phyloP scores from a whole-genome alignment of 2,329 filamentous ascomycete species.

The Macrophomina pseudophaseolina region DNA sequence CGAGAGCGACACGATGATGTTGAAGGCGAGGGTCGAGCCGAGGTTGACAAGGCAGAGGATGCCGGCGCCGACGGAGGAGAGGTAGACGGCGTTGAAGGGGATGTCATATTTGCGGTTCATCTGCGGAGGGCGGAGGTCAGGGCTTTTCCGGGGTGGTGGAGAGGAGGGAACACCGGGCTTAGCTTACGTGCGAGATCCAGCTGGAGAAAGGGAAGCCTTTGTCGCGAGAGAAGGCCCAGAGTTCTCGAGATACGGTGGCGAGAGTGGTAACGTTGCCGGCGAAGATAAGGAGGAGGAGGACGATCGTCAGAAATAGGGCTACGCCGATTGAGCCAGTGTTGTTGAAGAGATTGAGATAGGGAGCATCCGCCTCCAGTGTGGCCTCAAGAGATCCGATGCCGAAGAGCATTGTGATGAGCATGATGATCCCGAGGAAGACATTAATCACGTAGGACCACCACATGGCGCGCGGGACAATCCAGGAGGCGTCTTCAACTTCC shows the following conservation, averaged over 20 bases:
- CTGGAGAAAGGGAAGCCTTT: slow-evolving; percentile 28
- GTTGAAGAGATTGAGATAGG: slow-evolving; percentile 29
- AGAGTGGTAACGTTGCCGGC: slow-evolving; percentile 29
- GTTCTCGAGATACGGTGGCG: slow-evolving; percentile 28
- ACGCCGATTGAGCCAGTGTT: slow-evolving; percentile 27
- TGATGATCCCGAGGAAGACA: slow-evolving; percentile 28
- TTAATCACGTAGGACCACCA: slow-evolving; percentile 30
- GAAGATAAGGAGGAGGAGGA: slow-evolving; percentile 29
- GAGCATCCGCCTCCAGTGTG: slow-evolving; percentile 27
- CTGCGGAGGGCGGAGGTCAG: background rate
- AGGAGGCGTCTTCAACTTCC: slow-evolving; percentile 28
- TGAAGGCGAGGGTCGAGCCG: slow-evolving; percentile 50
- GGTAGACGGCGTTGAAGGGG: slow-evolving; percentile 29
- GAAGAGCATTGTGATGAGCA: slow-evolving; percentile 32
- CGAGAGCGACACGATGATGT: slow-evolving; percentile 36
- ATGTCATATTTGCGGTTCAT: slow-evolving; percentile 28
- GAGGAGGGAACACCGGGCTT: background rate
- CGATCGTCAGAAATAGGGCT: slow-evolving; percentile 26
- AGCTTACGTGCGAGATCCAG: slow-evolving; percentile 27
- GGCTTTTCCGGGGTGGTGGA: background rate
- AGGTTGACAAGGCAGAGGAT: slow-evolving; percentile 54
- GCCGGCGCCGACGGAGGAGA: slow-evolving; percentile 33
- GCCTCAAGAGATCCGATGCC: slow-evolving; percentile 30
- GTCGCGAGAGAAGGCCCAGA: slow-evolving; percentile 32
- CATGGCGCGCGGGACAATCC: slow-evolving; percentile 29